Base-by-base conservation (phyloP, 768 basidiomycete species). In the Agaricus bisporus region DNA sequence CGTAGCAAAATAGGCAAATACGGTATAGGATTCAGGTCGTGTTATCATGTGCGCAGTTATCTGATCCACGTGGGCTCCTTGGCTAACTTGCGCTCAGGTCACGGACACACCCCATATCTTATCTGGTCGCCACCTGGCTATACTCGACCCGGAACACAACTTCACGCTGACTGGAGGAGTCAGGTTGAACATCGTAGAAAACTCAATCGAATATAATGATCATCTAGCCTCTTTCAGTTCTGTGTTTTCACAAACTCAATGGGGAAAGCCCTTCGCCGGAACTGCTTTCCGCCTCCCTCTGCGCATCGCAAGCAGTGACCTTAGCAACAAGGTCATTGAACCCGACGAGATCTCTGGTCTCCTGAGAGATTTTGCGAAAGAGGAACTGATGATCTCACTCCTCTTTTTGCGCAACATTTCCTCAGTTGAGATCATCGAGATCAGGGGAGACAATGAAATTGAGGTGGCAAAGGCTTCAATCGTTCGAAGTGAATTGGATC, bases 71-170 rank as follows among this genome's bases (percentile, higher is more conserved):
- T 4, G 32, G 22, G 2, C 32, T 32, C 7, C 28, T 10, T 9
- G 17, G 15, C 36, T 22, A 26, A 44, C n/a, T 5, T 44, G 7
- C 41, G 41, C 32, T 14, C 43, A 80, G 78, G 56, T 78, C 4
- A 78, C 78, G 1, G 78, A 81, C 58, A 70, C 62, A 15, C 77
- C 77, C 1, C 76, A 80, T 60, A 70, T 79, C 20, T 61, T 79
- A 1, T 81, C 79, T 0, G 71, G 64, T 5, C 35, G 62, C 3
- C 60, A 58, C 1, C 58, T 81, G 5, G 73, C 65, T 0, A 68
- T 78, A 25, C 69, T 79, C 12, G 78, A 79, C 51, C 77, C 78
- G 1, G 64, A 73, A 36, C 56, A 64, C 18, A 49, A 41, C 10
- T 68, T 70, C 50, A 56, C 59, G 7, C 49, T 58, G n/a, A 32